phyloP scores from a whole-genome alignment of 2,329 filamentous ascomycete species.

The Fonsecaea pedrosoi region DNA sequence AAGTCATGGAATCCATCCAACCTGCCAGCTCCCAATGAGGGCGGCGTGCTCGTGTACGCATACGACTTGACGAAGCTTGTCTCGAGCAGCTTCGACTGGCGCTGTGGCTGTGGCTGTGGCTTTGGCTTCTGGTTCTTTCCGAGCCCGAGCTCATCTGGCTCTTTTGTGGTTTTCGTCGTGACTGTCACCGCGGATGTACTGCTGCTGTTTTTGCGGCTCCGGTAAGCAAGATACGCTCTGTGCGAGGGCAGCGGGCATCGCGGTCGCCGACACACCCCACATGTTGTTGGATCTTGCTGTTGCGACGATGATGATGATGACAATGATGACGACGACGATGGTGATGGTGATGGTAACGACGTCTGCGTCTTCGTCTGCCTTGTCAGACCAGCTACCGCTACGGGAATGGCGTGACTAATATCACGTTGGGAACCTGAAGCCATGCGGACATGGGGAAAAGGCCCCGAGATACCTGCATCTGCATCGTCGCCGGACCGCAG shows the following conservation, averaged over 20 bases:
- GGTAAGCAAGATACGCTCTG: conserved; percentile 15
- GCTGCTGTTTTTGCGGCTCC: neutral
- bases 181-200: neutral
- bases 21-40: conserved; percentile 14
- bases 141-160: neutral
- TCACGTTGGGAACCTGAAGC: conserved; percentile 6
- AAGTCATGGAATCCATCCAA: conserved; percentile 26
- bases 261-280: conserved; percentile 19
- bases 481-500: neutral
- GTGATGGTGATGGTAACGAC: too few species aligned
- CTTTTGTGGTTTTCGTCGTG: neutral
- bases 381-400: neutral
- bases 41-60: conserved; percentile 17
- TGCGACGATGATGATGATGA: too few species aligned
- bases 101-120: too few species aligned
- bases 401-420: neutral
- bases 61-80: conserved; percentile 15
- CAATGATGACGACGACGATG: too few species aligned
- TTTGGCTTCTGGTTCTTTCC: neutral
- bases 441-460: conserved; percentile 9
- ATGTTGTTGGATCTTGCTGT: neutral
- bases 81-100: conserved; percentile 3
- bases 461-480: neutral
- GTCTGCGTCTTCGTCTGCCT: neutral
- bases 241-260: conserved; percentile 19